phyloP scores from a whole-genome alignment of 2,329 filamentous ascomycete genomes.

The Harringtonia lauricola region DNA sequence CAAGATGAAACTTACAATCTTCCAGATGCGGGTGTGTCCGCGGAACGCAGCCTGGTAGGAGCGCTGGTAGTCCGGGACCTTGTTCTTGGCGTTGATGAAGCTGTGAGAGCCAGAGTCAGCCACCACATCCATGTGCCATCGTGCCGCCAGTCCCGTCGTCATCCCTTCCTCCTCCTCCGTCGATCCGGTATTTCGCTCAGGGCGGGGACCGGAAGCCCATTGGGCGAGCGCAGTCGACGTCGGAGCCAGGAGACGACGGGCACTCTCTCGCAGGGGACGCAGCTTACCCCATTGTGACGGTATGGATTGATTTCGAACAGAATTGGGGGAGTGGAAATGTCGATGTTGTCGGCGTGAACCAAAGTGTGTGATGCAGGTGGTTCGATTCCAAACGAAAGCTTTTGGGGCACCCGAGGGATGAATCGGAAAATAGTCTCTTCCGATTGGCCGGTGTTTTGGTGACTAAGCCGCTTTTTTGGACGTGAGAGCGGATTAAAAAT shows the following conservation, averaged over 20 bases:
- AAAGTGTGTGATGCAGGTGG: constrained; percentile 6
- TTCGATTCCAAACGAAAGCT: constrained; percentile 12
- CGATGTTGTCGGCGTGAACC: constrained; percentile 4
- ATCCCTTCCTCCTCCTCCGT: background rate
- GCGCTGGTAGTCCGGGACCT: constrained; percentile 63
- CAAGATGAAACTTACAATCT: constrained; percentile 57
- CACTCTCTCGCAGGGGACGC: no score
- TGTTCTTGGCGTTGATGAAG: constrained; percentile 63
- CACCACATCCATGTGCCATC: background rate
- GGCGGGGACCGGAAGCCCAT: background rate
- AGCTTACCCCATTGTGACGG: constrained; percentile 14
- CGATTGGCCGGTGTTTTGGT: constrained; percentile 8
- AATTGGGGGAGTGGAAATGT: background rate
- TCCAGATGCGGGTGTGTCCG: constrained; percentile 59
- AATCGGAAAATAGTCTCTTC: constrained; percentile 10
- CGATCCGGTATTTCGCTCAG: no score
- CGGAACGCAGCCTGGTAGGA: constrained; percentile 65
- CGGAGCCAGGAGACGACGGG: background rate
- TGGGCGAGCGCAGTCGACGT: background rate
- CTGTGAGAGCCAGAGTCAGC: constrained; percentile 25
- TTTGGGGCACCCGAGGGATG: constrained; percentile 9
- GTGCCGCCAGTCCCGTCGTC: background rate
- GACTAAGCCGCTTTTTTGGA: constrained; percentile 5
- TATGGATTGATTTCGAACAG: constrained; percentile 1
- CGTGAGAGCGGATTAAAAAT: background rate